Conservation (phyloP, 2,329 filamentous ascomycete species). For the Herpotrichia juniperi region DNA sequence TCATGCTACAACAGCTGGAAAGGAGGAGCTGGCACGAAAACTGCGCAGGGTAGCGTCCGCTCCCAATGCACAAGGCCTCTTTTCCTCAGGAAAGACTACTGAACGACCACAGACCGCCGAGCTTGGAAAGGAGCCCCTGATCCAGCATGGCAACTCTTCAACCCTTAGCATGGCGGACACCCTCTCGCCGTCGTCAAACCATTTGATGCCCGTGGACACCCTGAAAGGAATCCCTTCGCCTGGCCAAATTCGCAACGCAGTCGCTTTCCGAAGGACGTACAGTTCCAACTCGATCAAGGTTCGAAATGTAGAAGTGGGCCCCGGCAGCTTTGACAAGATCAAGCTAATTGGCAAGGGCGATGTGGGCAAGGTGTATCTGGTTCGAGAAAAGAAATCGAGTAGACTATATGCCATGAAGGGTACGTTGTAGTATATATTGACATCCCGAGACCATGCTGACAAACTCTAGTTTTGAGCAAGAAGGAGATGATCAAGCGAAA, state of each 20-base stretch:
- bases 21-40: constrained; percentile 93
- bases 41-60: constrained; percentile 93
- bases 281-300: constrained; percentile 99
- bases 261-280: constrained; percentile 91
- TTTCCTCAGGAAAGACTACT: constrained; percentile 58
- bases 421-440: constrained; percentile 50
- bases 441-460: constrained; percentile 29
- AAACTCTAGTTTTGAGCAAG: constrained; percentile 83
- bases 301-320: constrained; percentile 93
- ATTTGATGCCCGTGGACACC: constrained; percentile 42
- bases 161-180: constrained; percentile 62
- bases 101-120: constrained; percentile 83
- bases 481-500: constrained; percentile 99
- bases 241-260: constrained; percentile 66
- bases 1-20: constrained; percentile 76
- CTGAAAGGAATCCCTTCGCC: constrained; percentile 67
- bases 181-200: constrained; percentile 31
- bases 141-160: constrained; percentile 60
- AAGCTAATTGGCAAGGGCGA: constrained; percentile 99
- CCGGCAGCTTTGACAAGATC: constrained; percentile 98
- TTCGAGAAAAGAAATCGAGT: constrained; percentile 96
- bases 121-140: constrained; percentile 79
- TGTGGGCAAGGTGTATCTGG: constrained; percentile 97
- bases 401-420: constrained; percentile 99
- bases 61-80: constrained; percentile 94